Evolutionary conservation across 23 red algal genomes (phyloP).

Genomic region (Porphyridium purpureum): DNA sequence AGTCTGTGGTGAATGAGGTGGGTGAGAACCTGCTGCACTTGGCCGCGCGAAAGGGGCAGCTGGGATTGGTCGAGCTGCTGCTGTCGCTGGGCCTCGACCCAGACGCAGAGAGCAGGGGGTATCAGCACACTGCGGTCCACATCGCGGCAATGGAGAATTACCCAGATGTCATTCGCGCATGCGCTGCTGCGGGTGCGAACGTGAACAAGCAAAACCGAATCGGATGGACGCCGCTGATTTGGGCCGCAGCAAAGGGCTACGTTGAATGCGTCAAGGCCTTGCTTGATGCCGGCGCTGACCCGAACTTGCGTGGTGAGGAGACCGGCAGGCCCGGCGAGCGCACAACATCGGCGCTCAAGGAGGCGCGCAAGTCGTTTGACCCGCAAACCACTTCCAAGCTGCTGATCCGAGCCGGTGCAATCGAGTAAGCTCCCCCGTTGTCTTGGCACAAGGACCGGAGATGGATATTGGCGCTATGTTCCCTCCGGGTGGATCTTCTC

Average conservation of each 20-base stretch:
- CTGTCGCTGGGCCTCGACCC: slow-evolving; percentile 11
- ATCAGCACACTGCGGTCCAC: slow-evolving; percentile 24
- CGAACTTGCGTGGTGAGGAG: slow-evolving; percentile 4
- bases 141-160: slow-evolving; percentile 19
- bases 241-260: slow-evolving; percentile 22
- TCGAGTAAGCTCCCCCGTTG: too few species aligned
- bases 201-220: slow-evolving; percentile 7
- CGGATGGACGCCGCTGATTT: slow-evolving; percentile 29
- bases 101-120: slow-evolving; percentile 8
- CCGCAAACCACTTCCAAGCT: slow-evolving; percentile 4
- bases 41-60: slow-evolving; percentile 21
- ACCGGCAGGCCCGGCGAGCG: background rate
- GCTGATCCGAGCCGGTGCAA: slow-evolving; percentile 10
- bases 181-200: slow-evolving; percentile 2
- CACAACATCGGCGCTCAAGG: slow-evolving; percentile 13
- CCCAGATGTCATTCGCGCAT: slow-evolving; percentile 5
- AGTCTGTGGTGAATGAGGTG: background rate
- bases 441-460: too few species aligned
- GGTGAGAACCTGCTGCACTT: slow-evolving; percentile 27
- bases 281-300: slow-evolving; percentile 8
- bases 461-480: too few species aligned
- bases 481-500: too few species aligned
- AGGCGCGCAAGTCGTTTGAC: slow-evolving; percentile 5
- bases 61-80: slow-evolving; percentile 2
- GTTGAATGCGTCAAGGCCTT: slow-evolving; percentile 1